phyloP scores from a whole-genome alignment of 2,329 filamentous ascomycete species.

The Taxawa tesnikishii region DNA sequence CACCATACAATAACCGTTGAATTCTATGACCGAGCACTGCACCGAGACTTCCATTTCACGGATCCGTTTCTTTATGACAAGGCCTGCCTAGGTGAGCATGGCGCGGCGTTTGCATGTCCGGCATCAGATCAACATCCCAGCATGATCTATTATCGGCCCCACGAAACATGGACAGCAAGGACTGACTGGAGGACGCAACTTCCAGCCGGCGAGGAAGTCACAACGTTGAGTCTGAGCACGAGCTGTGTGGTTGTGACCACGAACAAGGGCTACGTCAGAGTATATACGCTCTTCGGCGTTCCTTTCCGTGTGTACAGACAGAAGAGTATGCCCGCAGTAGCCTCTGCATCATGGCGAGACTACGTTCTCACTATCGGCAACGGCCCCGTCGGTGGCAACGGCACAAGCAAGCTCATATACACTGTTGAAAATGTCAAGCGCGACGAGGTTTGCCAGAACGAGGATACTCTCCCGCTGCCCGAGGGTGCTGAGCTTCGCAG shows the following conservation, averaged over 20 bases:
- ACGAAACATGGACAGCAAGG: slow-evolving; percentile 90
- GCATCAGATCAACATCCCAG: slow-evolving; percentile 55
- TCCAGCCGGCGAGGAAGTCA: slow-evolving; percentile 76
- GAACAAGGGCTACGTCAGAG: slow-evolving; percentile 72
- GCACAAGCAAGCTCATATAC: slow-evolving; percentile 68
- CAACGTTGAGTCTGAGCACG: slow-evolving; percentile 80
- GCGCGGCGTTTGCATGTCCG: slow-evolving; percentile 73
- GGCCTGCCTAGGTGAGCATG: slow-evolving; percentile 76
- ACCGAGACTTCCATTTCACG: slow-evolving; percentile 94
- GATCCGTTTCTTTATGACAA: slow-evolving; percentile 95
- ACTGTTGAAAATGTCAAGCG: slow-evolving; percentile 90
- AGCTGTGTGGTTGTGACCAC: slow-evolving; percentile 87
- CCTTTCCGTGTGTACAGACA: slow-evolving; percentile 82
- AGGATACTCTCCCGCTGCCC: slow-evolving; percentile 79
- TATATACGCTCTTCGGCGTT: slow-evolving; percentile 87
- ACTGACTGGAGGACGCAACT: slow-evolving; percentile 82
- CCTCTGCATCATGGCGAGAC: slow-evolving; percentile 87
- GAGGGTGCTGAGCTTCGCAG: slow-evolving; percentile 61
- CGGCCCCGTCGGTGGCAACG: slow-evolving; percentile 69
- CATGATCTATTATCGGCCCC: slow-evolving; percentile 88
- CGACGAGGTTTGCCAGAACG: slow-evolving; percentile 87
- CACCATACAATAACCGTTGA: slow-evolving; percentile 86
- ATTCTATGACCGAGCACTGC: slow-evolving; percentile 88
- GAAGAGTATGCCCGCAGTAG: slow-evolving; percentile 81
- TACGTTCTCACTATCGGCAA: slow-evolving; percentile 96